Percentiles rank a stretch among this genome's conserved stretches.
Conservation (phyloP, 202 grass and related monocot genomes). For the Carex arenaria region DNA sequence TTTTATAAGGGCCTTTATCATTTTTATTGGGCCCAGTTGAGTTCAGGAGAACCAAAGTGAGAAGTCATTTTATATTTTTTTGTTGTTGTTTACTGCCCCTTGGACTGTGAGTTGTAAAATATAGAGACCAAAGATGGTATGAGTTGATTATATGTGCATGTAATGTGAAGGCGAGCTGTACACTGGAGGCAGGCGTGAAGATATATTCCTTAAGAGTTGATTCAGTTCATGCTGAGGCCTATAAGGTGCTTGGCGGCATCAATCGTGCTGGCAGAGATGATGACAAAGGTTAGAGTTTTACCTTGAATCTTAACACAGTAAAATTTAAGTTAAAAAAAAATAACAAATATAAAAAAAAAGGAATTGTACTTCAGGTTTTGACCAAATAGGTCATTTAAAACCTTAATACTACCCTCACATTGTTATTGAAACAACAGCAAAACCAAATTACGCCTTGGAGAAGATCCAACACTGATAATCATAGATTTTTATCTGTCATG, state of each 20-base stretch:
- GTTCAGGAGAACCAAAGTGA: not conserved
- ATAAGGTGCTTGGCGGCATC: conserved; percentile 93
- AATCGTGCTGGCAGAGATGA: conserved; percentile 79
- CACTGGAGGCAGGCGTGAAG: conserved; percentile 85
- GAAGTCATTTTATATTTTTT: not conserved
- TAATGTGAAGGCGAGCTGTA: conserved; percentile 66
- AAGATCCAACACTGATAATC: not conserved
- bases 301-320: not conserved
- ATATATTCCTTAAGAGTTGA: conserved; percentile 91
- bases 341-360: not conserved
- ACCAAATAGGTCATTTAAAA: not conserved
- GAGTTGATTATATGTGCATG: conserved; percentile 2
- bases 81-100: not conserved
- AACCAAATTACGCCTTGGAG: not conserved
- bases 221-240: conserved; percentile 84
- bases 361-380: not conserved
- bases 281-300: conserved; percentile 42
- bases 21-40: not conserved
- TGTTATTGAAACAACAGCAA: not conserved
- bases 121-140: not conserved
- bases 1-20: not conserved
- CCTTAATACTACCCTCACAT: not conserved
- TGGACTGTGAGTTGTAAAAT: not conserved
- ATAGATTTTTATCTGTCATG: not conserved
- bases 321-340: not conserved